Conservation (phyloP, 495 filamentous ascomycete species). For the Neurospora sublineolata region DNA sequence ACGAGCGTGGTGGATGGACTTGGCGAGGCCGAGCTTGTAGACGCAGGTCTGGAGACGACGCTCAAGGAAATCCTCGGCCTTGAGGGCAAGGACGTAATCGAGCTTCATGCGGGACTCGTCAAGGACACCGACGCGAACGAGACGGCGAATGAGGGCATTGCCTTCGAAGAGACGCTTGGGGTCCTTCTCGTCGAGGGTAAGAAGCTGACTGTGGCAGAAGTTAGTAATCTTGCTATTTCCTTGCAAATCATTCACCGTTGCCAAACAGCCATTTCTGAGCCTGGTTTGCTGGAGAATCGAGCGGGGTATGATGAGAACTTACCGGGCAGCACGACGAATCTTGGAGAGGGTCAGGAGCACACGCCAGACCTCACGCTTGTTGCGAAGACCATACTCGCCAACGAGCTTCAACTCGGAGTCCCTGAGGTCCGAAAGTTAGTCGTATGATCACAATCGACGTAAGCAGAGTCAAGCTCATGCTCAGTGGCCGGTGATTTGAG, state of each 20-base stretch:
- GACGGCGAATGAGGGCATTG: conserved; percentile 98
- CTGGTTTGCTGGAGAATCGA: neutral
- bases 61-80: conserved; percentile 98
- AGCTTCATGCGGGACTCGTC: conserved; percentile 99
- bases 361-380: conserved; percentile 99
- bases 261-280: neutral
- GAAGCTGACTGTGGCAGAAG: conserved; percentile 64
- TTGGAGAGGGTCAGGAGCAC: conserved; percentile 98
- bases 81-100: conserved; percentile 99
- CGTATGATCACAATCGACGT: conserved; percentile 66
- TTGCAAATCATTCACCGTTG: neutral
- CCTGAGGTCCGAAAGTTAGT: conserved; percentile 48
- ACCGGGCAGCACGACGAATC: conserved; percentile 99
- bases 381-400: conserved; percentile 96
- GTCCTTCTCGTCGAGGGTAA: conserved; percentile 99
- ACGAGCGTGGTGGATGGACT: conserved; percentile 99
- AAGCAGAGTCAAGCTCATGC: conserved; percentile 91
- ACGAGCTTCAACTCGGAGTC: conserved; percentile 98
- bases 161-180: conserved; percentile 99
- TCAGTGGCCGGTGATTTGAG: conserved; percentile 77
- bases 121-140: conserved; percentile 98
- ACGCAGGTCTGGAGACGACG: conserved; percentile 98
- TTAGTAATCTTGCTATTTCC: conserved; percentile 2
- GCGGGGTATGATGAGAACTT: conserved; percentile 26
- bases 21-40: conserved; percentile 98